phyloP scores from a whole-genome alignment of 352 stramenopile genomes.

The Pilasporangium apinafurcum region DNA sequence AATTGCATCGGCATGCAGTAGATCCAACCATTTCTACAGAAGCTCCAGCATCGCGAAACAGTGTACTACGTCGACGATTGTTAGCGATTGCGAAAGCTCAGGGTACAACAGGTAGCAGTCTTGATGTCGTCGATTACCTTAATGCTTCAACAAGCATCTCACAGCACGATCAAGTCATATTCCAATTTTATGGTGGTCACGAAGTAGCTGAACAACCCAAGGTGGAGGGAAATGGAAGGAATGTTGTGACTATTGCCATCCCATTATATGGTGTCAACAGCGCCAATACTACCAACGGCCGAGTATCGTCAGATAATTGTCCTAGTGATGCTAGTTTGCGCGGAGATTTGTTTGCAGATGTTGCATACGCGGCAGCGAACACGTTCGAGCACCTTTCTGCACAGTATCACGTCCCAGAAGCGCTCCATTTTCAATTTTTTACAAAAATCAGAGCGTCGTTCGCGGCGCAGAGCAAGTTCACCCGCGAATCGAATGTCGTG shows the following conservation, averaged over 20 bases:
- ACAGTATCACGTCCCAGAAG: constrained; percentile 38
- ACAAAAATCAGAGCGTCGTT: constrained; percentile 53
- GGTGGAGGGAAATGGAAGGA: constrained; percentile 7
- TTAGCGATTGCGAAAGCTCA: constrained; percentile 43
- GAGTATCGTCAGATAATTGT: too few species aligned
- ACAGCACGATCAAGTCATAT: constrained; percentile 15
- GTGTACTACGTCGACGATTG: constrained; percentile 38
- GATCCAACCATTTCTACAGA: constrained; percentile 47
- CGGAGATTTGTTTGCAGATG: constrained; percentile 1
- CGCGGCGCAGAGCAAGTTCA: constrained; percentile 16
- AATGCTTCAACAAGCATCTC: constrained; percentile 1
- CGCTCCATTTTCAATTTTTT: constrained; percentile 69
- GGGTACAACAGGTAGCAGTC: constrained; percentile 32
- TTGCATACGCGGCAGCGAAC: constrained; percentile 25
- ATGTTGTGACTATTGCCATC: constrained; percentile 35
- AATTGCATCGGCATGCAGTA: constrained; percentile 60
- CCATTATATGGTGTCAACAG: too few species aligned
- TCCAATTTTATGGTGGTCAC: constrained; percentile 57
- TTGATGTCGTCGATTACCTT: constrained; percentile 69
- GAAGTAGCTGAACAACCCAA: constrained; percentile 17
- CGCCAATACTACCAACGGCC: too few species aligned
- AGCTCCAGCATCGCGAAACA: constrained; percentile 25
- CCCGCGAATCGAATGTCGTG: constrained; percentile 50
- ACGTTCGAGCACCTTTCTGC: constrained; percentile 53
- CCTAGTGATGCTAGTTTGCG: constrained; percentile 16